These are phyloP conservation scores for Cucumis cinereus DNA, from an alignment of 306 rosid genomes.

Conservation along the genomic window DNA sequence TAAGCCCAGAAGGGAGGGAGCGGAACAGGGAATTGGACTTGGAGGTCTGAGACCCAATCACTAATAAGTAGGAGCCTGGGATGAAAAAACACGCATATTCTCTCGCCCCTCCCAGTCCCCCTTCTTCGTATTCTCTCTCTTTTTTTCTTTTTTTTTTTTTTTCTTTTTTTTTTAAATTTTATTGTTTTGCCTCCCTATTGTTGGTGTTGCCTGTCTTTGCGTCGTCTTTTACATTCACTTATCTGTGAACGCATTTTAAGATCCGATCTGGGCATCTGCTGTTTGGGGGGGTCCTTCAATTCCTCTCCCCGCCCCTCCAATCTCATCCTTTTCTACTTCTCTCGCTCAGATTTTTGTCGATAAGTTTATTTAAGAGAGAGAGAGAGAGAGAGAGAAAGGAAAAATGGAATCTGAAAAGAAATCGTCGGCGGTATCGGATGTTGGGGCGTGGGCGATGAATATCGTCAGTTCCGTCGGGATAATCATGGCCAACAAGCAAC, in stretches of 20 bases:
- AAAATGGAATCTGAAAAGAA: constrained; percentile 66
- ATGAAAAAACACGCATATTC: no score
- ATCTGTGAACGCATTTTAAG: constrained; percentile 1
- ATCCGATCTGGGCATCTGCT: constrained; percentile 11
- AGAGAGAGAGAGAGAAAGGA: neutral
- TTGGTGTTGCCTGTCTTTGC: neutral
- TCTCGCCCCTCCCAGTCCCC: neutral
- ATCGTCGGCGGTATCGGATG: constrained; percentile 45
- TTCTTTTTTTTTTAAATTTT: neutral
- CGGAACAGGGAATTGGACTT: neutral
- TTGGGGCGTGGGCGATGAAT: constrained; percentile 93
- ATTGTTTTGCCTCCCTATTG: no score
- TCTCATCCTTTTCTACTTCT: neutral
- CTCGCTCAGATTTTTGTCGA: neutral
- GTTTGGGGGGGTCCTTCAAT: neutral
- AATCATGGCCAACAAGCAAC: constrained; percentile 88
- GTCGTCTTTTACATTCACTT: constrained; percentile 4
- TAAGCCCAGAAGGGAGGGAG: neutral
- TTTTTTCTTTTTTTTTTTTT: neutral
- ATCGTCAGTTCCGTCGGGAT: constrained; percentile 80
- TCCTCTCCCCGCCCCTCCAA: neutral
- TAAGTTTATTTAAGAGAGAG: neutral
- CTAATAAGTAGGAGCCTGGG: neutral
- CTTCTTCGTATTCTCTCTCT: neutral
- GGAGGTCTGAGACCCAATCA: neutral